Conservation (phyloP, 768 basidiomycete species). For the Russula sp. region DNA sequence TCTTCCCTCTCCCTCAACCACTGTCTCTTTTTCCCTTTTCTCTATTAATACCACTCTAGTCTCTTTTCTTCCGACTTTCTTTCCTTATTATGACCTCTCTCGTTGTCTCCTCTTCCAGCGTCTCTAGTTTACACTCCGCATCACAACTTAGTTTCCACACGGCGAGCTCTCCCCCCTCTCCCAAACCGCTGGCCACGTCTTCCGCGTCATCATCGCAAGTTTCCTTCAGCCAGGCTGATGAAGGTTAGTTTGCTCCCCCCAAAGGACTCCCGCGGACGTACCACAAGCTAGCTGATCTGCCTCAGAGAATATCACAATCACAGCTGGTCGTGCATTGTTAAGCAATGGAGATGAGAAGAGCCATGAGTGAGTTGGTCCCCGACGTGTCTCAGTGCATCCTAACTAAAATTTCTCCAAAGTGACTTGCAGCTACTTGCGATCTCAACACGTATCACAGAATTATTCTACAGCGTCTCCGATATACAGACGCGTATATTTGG, state of each 20-base stretch:
- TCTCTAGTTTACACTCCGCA: constrained; percentile 29
- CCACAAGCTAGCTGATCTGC: constrained; percentile 24
- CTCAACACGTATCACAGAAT: constrained; percentile 83
- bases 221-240: constrained; percentile 57
- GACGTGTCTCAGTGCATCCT: not conserved
- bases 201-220: constrained; percentile 54
- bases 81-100: constrained; percentile 30
- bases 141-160: constrained; percentile 35
- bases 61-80: constrained; percentile 28
- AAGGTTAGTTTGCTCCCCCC: constrained; percentile 46
- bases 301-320: constrained; percentile 73
- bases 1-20: constrained; percentile 39
- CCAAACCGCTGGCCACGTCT: constrained; percentile 30
- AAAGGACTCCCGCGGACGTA: constrained; percentile 1
- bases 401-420: constrained; percentile 38
- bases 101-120: constrained; percentile 20
- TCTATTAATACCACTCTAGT: constrained; percentile 13
- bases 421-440: constrained; percentile 74
- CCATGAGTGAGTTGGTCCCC: constrained; percentile 54
- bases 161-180: constrained; percentile 33
- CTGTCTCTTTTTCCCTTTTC: constrained; percentile 7
- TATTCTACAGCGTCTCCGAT: constrained; percentile 83
- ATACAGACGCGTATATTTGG: constrained; percentile 91
- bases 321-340: constrained; percentile 47
- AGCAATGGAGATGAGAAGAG: constrained; percentile 55